These are phyloP conservation scores for Terana coerulea DNA, from an alignment of 768 basidiomycete genomes.

Conservation along the genomic window DNA sequence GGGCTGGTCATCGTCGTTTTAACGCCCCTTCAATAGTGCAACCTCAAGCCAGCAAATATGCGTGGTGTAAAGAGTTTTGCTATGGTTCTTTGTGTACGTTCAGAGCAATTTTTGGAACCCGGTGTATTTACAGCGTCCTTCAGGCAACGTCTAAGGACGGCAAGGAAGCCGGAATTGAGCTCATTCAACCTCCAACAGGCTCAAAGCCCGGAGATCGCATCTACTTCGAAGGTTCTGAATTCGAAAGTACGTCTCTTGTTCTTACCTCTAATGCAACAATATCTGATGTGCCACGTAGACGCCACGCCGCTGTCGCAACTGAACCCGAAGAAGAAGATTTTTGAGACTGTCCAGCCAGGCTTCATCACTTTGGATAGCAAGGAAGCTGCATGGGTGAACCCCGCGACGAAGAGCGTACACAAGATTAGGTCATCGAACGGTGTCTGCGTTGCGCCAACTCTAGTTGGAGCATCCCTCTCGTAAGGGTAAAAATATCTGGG, in stretches of 20 bases:
- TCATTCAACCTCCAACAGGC: slow-evolving; percentile 82
- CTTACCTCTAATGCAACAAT: neutral
- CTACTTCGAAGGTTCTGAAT: slow-evolving; percentile 91
- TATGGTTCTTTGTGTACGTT: slow-evolving; percentile 88
- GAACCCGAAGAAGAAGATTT: slow-evolving; percentile 99
- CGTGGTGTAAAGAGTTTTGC: slow-evolving; percentile 97
- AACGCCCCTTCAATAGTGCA: slow-evolving; percentile 49
- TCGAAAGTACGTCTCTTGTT: slow-evolving; percentile 54
- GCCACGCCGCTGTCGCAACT: slow-evolving; percentile 74
- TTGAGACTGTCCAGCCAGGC: slow-evolving; percentile 95
- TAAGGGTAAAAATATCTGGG: too few relatives aligned
- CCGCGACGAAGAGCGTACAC: slow-evolving; percentile 72
- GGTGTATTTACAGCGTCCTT: neutral
- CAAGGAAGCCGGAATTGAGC: slow-evolving; percentile 86
- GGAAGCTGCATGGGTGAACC: slow-evolving; percentile 94
- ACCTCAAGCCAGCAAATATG: slow-evolving; percentile 95
- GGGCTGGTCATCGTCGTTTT: neutral
- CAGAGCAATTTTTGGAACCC: neutral
- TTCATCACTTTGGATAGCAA: slow-evolving; percentile 85
- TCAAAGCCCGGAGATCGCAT: slow-evolving; percentile 90
- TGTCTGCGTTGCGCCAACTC: slow-evolving; percentile 71
- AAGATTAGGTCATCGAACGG: slow-evolving; percentile 85
- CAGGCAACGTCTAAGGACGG: slow-evolving; percentile 90
- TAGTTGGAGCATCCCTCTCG: slow-evolving; percentile 91
- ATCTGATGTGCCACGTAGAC: slow-evolving; percentile 31